Evolutionary conservation across 2,329 filamentous ascomycete species (phyloP).

Genomic region (Xylariaceae sp.): DNA sequence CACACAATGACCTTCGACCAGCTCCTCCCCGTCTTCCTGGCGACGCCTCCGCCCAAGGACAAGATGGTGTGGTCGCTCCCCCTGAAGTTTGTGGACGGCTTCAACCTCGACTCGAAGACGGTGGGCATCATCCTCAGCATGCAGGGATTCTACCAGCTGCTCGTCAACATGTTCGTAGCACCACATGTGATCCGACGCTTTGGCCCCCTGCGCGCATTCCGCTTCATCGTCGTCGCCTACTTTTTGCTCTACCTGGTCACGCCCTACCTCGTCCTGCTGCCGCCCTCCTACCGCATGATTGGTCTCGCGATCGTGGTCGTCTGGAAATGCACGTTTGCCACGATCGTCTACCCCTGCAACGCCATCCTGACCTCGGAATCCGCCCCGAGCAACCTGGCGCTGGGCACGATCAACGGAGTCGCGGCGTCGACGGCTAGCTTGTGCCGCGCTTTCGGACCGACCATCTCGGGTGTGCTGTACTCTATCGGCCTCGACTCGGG

Average conservation of each 20-base stretch:
- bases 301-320: slow-evolving; percentile 74
- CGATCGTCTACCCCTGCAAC: slow-evolving; percentile 85
- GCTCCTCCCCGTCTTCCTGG: slow-evolving; percentile 86
- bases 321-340: slow-evolving; percentile 90
- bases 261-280: slow-evolving; percentile 83
- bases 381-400: slow-evolving; percentile 73
- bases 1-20: slow-evolving; percentile 97
- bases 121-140: slow-evolving; percentile 85
- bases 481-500: slow-evolving; percentile 71
- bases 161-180: slow-evolving; percentile 79
- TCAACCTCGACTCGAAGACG: slow-evolving; percentile 73
- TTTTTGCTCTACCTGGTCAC: slow-evolving; percentile 82
- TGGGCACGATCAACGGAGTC: slow-evolving; percentile 89
- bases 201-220: slow-evolving; percentile 76
- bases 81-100: slow-evolving; percentile 84
- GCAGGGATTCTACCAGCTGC: slow-evolving; percentile 84
- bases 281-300: slow-evolving; percentile 62
- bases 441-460: slow-evolving; percentile 82
- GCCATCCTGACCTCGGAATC: slow-evolving; percentile 86
- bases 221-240: slow-evolving; percentile 74
- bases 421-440: slow-evolving; percentile 88
- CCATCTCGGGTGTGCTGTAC: slow-evolving; percentile 80
- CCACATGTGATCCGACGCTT: slow-evolving; percentile 69
- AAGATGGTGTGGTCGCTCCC: slow-evolving; percentile 58
- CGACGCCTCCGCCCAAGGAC: slow-evolving; percentile 51